Evolutionary conservation across 2,329 filamentous ascomycete genomes (phyloP), one percentile per base, ranked within the genome.

Genomic region (Xylariales sp.): DNA sequence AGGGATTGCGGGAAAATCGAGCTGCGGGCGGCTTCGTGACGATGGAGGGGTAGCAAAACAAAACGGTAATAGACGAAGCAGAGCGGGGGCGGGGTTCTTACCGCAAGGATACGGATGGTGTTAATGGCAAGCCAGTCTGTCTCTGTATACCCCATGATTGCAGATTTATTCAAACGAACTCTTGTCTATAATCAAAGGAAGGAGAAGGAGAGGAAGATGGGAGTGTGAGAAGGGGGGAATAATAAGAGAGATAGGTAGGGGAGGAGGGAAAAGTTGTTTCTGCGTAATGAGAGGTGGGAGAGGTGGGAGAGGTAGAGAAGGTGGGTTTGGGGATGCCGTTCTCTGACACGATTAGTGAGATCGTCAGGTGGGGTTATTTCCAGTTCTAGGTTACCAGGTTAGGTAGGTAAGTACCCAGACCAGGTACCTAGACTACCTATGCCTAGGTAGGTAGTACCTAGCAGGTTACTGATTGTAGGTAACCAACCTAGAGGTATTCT

Each of bases 71-170:
- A 55, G 23, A 55, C n/a, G 45, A 56, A 62, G 14, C 53, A 68
- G 64, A 65, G 62, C 57, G 62, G 72, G 75, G 70, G 74, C 71
- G 72, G 69, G 69, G 72, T 69, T 65, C 94, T 83, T 91, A 98
- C 96, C 82, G 96, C 94, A 78, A 99, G 89, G 80, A 93, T 84
- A 82, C 96, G 93, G 87, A 99, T 98, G 83, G 95, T 97, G 91
- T 98, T 98, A 86, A 99, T 93, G 80, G 93, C 92, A 84, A 94
- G 89, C 87, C 91, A 86, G 83, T 99, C 96, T 80, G 90, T 83
- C 79, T 98, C 92, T 81, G 88, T 87, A 89, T 92, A 97, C 82
- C 90, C 90, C 95, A 98, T 98, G 82, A 80, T 89, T 82, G 80
- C 83, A 80, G 72, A 78, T 73, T 32, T 62, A 32, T 28, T 58